Evolutionary conservation across 192 early-diverging fungal genomes (phyloP).

Genomic region (Backusella circina): DNA sequence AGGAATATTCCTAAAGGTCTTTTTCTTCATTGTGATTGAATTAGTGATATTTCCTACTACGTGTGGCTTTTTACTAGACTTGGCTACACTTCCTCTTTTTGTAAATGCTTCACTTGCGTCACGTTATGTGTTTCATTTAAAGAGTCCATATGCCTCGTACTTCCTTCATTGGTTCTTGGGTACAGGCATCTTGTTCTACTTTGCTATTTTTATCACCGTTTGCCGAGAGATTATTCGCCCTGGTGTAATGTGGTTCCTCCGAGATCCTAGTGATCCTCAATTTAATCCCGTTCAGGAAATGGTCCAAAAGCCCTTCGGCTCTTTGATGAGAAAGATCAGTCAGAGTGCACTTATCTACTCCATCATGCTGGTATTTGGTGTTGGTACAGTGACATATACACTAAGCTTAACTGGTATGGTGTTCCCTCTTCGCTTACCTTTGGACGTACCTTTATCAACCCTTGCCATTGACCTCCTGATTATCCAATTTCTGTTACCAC

Average conservation of each 20-base stretch:
- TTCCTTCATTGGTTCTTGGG: slow-evolving; percentile 92
- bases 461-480: slow-evolving; percentile 74
- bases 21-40: slow-evolving; percentile 86
- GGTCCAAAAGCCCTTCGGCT: slow-evolving; percentile 67
- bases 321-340: slow-evolving; percentile 82
- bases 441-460: slow-evolving; percentile 60
- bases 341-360: slow-evolving; percentile 84
- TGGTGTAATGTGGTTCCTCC: slow-evolving; percentile 98
- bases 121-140: slow-evolving; percentile 56
- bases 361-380: slow-evolving; percentile 66
- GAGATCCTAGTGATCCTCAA: slow-evolving; percentile 94
- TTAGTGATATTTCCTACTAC: slow-evolving; percentile 82
- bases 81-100: slow-evolving; percentile 78
- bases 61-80: slow-evolving; percentile 85
- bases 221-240: slow-evolving; percentile 83
- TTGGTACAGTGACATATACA: slow-evolving; percentile 56
- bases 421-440: slow-evolving; percentile 63
- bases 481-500: slow-evolving; percentile 73
- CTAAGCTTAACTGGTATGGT: slow-evolving; percentile 32
- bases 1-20: slow-evolving; percentile 65
- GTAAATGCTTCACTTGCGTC: slow-evolving; percentile 51
- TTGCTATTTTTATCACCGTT: slow-evolving; percentile 81
- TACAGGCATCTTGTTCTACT: slow-evolving; percentile 91
- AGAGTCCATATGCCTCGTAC: slow-evolving; percentile 60
- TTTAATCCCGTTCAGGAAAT: slow-evolving; percentile 96